Base-by-base conservation (phyloP, 2,329 filamentous ascomycete genomes). In the Fusarium sp. region DNA sequence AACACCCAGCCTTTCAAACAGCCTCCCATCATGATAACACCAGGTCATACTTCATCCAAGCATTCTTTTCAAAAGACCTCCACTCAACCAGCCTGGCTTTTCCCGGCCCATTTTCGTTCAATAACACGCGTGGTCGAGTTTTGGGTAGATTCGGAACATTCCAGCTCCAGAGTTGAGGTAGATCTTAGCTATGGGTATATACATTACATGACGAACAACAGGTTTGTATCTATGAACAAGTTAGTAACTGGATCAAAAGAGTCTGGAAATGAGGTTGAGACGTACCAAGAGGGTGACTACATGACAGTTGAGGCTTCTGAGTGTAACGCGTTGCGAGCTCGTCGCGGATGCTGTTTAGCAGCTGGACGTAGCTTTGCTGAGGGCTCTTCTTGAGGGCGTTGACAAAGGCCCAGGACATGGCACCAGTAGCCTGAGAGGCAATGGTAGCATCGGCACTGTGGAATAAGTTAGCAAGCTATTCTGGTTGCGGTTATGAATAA, bases 331-430 rank as follows among this genome's bases (percentile, higher is more conserved):
- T 90, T 66, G 93, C 84, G 67, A 99, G 86, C 81, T 98, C 94
- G 73, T 98, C 95, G 68, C 96, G 92, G 76, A 99, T 97, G 81
- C 91, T 97, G 85, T 98, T 98, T 74, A 99, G 87, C 66, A 99
- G 84, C 83, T 98, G 92, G 52, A 99, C 95, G 77, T 99, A 99
- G 83, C 94, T 98, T 84, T 99, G 96, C 77, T 98, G 94, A 1
- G 95, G 95, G 79, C 98, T 97, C 87, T 97, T 97, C 84, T 94
- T 95, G 72, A 99, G 87, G 43, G 95, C 91, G 7, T 86, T 92
- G 78, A 99, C 95, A 79, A 99, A 99, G 11, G 96, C 96, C 90
- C 93, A 98, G 2, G 94, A 97, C 96, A 99, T 98, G 77, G 96
- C 96, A 53, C 96, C 96, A 0, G 96, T 98, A 28, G 96, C 95